Conservation (phyloP, 768 basidiomycete genomes). For the Podaxis sp. region DNA sequence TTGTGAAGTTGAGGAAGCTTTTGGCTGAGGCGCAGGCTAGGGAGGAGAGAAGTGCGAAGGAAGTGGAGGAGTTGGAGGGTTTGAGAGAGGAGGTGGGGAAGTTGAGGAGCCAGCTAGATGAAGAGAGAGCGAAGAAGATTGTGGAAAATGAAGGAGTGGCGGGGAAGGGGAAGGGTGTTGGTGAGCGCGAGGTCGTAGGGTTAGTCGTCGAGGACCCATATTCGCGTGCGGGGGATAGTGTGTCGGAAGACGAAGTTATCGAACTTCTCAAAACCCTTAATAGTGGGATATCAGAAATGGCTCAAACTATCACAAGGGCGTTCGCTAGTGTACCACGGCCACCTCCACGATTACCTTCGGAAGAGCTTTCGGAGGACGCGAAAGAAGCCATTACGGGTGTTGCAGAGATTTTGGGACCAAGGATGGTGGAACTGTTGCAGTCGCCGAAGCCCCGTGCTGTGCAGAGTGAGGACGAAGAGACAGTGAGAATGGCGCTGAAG, state of each 20-base stretch:
- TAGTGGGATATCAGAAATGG: not conserved
- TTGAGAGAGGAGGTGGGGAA: slow-evolving; percentile 6
- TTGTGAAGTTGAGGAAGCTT: slow-evolving; percentile 3
- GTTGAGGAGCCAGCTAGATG: slow-evolving; percentile 4
- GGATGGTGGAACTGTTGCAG: slow-evolving; percentile 40
- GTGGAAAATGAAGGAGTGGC: not conserved
- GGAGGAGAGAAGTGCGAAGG: slow-evolving; percentile 1
- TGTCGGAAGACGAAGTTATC: slow-evolving; percentile 7
- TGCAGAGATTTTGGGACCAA: slow-evolving; percentile 32
- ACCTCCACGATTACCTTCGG: not conserved
- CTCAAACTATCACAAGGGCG: slow-evolving; percentile 1
- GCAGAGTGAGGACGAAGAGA: not conserved
- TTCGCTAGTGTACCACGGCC: not conserved
- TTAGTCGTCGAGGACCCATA: not conserved
- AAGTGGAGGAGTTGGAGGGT: slow-evolving; percentile 4
- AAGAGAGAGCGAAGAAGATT: not conserved
- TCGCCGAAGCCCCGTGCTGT: slow-evolving; percentile 15
- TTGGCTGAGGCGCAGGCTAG: slow-evolving; percentile 6
- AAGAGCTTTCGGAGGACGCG: slow-evolving; percentile 25
- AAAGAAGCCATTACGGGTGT: slow-evolving; percentile 28
- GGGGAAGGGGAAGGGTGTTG: not conserved
- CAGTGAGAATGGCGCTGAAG: slow-evolving; percentile 44
- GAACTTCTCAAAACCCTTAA: not conserved
- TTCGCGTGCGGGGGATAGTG: not conserved
- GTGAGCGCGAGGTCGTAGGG: not conserved